Conservation (phyloP, 805 yeast genomes). For the Ogataea kodamae region DNA sequence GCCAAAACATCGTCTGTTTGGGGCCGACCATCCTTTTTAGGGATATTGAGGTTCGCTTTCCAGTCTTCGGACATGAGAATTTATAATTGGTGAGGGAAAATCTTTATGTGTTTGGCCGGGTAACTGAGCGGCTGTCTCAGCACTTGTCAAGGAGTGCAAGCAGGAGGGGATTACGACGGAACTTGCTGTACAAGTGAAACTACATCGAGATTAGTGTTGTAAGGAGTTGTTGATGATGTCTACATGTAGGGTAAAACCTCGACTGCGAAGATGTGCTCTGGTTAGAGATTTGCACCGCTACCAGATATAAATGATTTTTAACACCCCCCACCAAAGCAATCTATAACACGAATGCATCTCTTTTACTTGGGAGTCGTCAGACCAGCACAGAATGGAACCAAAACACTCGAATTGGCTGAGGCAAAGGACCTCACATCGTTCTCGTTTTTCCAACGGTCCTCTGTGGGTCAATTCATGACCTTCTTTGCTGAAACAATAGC, state of each 20-base stretch:
- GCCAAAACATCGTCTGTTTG: slow-evolving; percentile 95
- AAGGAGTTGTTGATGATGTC: no score
- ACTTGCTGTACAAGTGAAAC: no score
- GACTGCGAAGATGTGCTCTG: no score
- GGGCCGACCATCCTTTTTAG: slow-evolving; percentile 85
- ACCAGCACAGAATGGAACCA: slow-evolving; percentile 44
- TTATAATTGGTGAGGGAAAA: slow-evolving; percentile 5
- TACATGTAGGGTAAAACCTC: no score
- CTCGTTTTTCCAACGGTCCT: slow-evolving; percentile 73
- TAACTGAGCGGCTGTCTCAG: slow-evolving; percentile 2
- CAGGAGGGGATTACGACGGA: no score
- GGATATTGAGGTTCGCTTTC: slow-evolving; percentile 72
- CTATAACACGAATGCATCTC: slow-evolving; percentile 61
- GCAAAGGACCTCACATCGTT: slow-evolving; percentile 83
- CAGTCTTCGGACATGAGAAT: slow-evolving; percentile 47
- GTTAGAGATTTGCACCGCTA: no score
- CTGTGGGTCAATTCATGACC: slow-evolving; percentile 90
- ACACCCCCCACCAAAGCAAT: slow-evolving; percentile 11
- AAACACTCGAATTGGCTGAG: slow-evolving; percentile 71
- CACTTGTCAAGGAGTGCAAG: neutral
- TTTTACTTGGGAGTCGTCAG: slow-evolving; percentile 86
- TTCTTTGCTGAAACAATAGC: slow-evolving; percentile 90
- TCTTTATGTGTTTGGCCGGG: slow-evolving; percentile 13
- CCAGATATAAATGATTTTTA: slow-evolving; percentile 1
- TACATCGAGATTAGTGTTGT: no score